These are phyloP conservation scores for Cryptomeria japonica DNA, from an alignment of 75 land plant species.

Conservation along the genomic window DNA sequence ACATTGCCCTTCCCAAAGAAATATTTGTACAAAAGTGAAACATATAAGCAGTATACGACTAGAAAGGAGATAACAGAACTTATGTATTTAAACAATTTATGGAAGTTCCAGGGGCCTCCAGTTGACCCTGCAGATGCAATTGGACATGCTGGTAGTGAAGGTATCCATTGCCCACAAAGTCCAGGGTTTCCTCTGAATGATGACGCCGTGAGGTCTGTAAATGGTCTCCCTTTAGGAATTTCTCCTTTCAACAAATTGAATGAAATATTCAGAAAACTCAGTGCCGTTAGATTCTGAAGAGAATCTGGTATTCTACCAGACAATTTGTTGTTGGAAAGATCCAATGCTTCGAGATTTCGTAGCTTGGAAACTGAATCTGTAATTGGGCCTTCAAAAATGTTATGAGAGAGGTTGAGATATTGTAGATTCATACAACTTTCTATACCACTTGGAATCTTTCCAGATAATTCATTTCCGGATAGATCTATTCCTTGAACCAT, in stretches of 20 bases:
- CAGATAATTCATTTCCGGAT: constrained; percentile 21
- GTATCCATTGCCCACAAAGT: constrained; percentile 17
- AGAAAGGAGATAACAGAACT: background rate
- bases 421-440: constrained; percentile 13
- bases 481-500: constrained; percentile 23
- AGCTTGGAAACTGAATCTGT: constrained; percentile 14
- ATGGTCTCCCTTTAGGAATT: constrained; percentile 17
- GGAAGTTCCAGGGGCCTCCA: too few relatives aligned
- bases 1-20: background rate
- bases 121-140: background rate
- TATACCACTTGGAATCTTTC: constrained; percentile 18
- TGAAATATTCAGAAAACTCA: constrained; percentile 19
- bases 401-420: background rate
- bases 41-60: background rate
- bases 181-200: background rate
- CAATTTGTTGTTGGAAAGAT: background rate
- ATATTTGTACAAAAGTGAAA: background rate
- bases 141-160: background rate
- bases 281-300: background rate
- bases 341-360: background rate
- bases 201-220: background rate
- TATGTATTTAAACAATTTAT: background rate
- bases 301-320: background rate
- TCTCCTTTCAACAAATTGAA: constrained; percentile 15
- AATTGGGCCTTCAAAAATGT: constrained; percentile 16